Percentiles rank a stretch among this genome's conserved stretches.
Evolutionary conservation across 2,329 filamentous ascomycete genomes (phyloP).

Genomic region (Talaromyces albobiverticillius): DNA sequence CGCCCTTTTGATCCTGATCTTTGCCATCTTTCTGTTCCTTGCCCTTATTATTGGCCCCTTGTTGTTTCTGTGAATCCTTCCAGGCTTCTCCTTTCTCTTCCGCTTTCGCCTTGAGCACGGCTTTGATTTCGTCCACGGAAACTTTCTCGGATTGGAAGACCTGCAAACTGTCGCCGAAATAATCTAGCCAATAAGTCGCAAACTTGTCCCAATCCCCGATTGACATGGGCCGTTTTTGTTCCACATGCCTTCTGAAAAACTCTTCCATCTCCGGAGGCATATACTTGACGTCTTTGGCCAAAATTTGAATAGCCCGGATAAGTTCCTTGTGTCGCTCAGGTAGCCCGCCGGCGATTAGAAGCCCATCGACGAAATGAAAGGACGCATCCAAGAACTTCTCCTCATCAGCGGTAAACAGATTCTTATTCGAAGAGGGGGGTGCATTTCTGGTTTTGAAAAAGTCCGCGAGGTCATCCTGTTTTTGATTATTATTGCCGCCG

Average conservation of each 20-base stretch:
- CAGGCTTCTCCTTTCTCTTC: background rate
- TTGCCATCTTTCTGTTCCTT: slow-evolving; percentile 30
- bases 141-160: background rate
- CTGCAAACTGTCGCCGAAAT: slow-evolving; percentile 3
- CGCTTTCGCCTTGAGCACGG: background rate
- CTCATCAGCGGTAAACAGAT: slow-evolving; percentile 45
- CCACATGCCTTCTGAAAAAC: slow-evolving; percentile 12
- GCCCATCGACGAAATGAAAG: slow-evolving; percentile 1
- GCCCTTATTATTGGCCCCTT: slow-evolving; percentile 19
- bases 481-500: background rate
- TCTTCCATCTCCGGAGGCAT: slow-evolving; percentile 13
- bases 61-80: slow-evolving; percentile 16
- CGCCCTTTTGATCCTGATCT: slow-evolving; percentile 28
- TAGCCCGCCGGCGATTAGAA: background rate
- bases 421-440: slow-evolving; percentile 22
- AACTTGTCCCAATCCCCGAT: slow-evolving; percentile 10
- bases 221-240: slow-evolving; percentile 6
- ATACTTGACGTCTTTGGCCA: slow-evolving; percentile 1
- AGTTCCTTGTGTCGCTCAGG: slow-evolving; percentile 3
- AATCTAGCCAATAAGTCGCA: slow-evolving; percentile 5
- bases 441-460: slow-evolving; percentile 9
- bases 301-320: slow-evolving; percentile 1
- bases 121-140: slow-evolving; percentile 8
- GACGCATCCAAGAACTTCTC: slow-evolving; percentile 25
- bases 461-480: background rate